These are phyloP conservation scores for Syzygium aqueum DNA, from an alignment of 345 rosid species.

Conservation along the genomic window DNA sequence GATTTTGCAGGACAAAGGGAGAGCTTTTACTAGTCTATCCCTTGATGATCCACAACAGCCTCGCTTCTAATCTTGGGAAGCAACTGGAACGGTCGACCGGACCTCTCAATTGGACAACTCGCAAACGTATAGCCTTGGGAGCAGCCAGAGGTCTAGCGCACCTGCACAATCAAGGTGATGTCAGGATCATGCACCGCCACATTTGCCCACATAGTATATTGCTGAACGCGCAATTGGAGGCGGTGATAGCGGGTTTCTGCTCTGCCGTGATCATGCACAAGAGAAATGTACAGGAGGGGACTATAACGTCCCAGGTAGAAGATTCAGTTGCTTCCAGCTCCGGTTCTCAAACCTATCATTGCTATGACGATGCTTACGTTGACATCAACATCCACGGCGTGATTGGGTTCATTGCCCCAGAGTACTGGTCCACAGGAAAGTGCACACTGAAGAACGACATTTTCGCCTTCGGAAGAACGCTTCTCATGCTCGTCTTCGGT, in stretches of 20 bases:
- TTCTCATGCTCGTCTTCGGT: neutral
- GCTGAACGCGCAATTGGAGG: neutral
- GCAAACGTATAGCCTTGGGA: neutral
- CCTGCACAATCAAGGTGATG: neutral
- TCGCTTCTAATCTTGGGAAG: neutral
- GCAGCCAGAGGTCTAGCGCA: neutral
- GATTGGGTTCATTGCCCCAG: neutral
- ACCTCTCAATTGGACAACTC: neutral
- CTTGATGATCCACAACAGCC: neutral
- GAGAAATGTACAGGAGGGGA: neutral
- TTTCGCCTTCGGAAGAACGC: neutral
- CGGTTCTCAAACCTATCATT: neutral
- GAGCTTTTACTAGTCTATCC: neutral
- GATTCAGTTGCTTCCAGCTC: neutral
- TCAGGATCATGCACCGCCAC: neutral
- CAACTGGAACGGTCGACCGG: neutral
- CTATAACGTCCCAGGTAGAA: neutral
- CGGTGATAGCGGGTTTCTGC: neutral
- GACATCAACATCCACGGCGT: neutral
- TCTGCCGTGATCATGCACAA: neutral
- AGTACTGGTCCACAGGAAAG: neutral
- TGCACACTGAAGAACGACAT: conserved; percentile 2
- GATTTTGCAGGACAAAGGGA: neutral
- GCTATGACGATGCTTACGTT: neutral
- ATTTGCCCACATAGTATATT: neutral